phyloP scores from a whole-genome alignment of 1,284 basidiomycete species.

The Rugosomyces carneus region DNA sequence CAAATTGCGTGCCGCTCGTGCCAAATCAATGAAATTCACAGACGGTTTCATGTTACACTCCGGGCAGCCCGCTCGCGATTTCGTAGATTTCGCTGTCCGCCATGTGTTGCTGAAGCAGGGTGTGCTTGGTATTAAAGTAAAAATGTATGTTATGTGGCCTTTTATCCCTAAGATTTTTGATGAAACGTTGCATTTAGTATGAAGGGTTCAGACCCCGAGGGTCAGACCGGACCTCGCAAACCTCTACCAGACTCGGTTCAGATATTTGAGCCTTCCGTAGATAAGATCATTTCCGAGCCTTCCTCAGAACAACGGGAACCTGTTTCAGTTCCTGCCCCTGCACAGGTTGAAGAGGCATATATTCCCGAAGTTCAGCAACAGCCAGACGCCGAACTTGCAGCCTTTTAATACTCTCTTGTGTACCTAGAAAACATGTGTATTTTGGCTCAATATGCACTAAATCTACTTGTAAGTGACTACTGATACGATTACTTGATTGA shows the following conservation, averaged over 20 bases:
- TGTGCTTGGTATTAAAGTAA: conserved; percentile 99
- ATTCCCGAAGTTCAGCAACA: conserved; percentile 37
- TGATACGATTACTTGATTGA: conserved; percentile 9
- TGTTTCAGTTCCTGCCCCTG: conserved; percentile 41
- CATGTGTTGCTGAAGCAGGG: conserved; percentile 99
- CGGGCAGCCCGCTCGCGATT: conserved; percentile 96
- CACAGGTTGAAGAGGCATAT: conserved; percentile 46
- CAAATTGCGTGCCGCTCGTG: conserved; percentile 99
- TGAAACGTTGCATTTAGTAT: conserved; percentile 51
- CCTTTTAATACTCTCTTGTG: conserved; percentile 37
- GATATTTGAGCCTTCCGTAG: conserved; percentile 79
- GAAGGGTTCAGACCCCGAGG: conserved; percentile 94
- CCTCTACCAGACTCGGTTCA: conserved; percentile 95
- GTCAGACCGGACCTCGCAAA: conserved; percentile 83
- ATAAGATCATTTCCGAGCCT: conserved; percentile 76
- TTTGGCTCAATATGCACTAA: too few relatives aligned
- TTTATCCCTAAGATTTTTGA: not conserved
- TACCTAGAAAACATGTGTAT: not conserved
- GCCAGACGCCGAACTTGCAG: conserved; percentile 34
- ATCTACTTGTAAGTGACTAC: too few relatives aligned
- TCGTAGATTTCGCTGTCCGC: conserved; percentile 96
- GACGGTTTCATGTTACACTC: conserved; percentile 99
- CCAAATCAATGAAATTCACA: conserved; percentile 99
- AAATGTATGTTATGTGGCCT: conserved; percentile 66
- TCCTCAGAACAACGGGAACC: conserved; percentile 77